Base-by-base conservation (phyloP, 116 monocot species). In the Zostera marina region DNA sequence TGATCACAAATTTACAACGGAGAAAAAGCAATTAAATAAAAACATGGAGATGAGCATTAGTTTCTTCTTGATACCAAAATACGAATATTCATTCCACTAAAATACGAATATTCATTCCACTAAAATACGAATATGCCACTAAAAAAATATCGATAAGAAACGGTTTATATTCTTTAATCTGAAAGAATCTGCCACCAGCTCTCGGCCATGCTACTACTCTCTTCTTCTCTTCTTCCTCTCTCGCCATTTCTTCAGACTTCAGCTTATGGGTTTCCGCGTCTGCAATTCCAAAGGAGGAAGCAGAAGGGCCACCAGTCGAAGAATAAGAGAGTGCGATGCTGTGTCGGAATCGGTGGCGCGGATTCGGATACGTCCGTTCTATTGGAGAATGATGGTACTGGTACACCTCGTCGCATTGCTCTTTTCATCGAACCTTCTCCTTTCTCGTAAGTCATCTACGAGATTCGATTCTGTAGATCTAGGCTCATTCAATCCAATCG, bases 391-490 rank as follows among this genome's bases (percentile, higher is more conserved):
- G 52, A 52, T 14, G 57, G n/a, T n/a, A 41, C 32, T 56, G 39
- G 9, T n/a, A 73, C 56, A 57, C 84, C 79, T 3, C 74, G 88
- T 20, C 74, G 94, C 48, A 94, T 94, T 71, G 94, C 82, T 15
- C 82, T 94, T 61, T 94, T 94, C 52, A 77, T 93, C 38, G 88
- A 93, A 66, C 93, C 88, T 9, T 88, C 88, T 2, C 84, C 88
- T 26, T 93, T 88, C 40, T 77, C 88, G 87, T 92, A 22, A 73
- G 81, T 15, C 8, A 58, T 16, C 40, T 23, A 6, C 16, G 9
- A 32, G 32, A 1, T 38, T 25, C 25, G 19, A 21, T 41, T 7
- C 8, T 5, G 12, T 54, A 7, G 4, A 11, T 6, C 64, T n/a
- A 11, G 1, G 6, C 4, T 13, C 13, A 25, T 26, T 25, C 11